Percentiles rank a stretch among this genome's conserved stretches.
Conservation (phyloP, 805 yeast species). For the Metschnikowia dekortorum region DNA sequence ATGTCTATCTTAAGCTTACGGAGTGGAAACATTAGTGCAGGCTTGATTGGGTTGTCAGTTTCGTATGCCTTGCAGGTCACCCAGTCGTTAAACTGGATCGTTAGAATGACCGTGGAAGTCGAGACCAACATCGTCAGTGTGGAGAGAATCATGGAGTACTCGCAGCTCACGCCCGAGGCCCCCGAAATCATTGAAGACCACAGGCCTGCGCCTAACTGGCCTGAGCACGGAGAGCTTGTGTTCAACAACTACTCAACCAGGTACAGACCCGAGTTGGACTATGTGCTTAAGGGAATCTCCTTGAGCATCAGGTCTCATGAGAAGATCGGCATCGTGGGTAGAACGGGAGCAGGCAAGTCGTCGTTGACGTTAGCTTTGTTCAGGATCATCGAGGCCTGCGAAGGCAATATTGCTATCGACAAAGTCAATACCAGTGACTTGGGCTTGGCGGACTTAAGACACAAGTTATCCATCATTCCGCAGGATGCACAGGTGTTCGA, state of each 20-base stretch:
- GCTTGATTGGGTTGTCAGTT: constrained; percentile 89
- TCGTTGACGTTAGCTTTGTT: constrained; percentile 42
- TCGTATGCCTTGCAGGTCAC: constrained; percentile 92
- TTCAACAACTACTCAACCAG: constrained; percentile 38
- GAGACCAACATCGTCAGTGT: constrained; percentile 97
- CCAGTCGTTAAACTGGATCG: constrained; percentile 94
- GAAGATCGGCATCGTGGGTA: constrained; percentile 42
- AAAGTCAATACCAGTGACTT: constrained; percentile 28
- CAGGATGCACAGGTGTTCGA: constrained; percentile 45
- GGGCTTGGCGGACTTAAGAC: constrained; percentile 42
- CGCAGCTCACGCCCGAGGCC: constrained; percentile 79
- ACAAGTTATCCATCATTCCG: constrained; percentile 40
- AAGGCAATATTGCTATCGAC: constrained; percentile 36
- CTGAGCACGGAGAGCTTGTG: constrained; percentile 32
- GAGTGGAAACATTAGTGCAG: constrained; percentile 73
- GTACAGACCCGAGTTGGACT: constrained; percentile 43
- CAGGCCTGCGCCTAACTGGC: constrained; percentile 53
- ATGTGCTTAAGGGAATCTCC: constrained; percentile 37
- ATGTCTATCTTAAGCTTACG: constrained; percentile 68
- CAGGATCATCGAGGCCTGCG: constrained; percentile 39
- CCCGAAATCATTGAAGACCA: constrained; percentile 58
- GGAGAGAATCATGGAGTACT: constrained; percentile 88
- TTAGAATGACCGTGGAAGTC: constrained; percentile 97
- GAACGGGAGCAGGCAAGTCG: constrained; percentile 46
- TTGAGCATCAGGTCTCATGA: constrained; percentile 35